A percentile compares a stretch with the other conserved stretches of the same genome.
Evolutionary conservation across 257 asterid genomes (phyloP).

Genomic region (Schizonepeta tenuifolia): DNA sequence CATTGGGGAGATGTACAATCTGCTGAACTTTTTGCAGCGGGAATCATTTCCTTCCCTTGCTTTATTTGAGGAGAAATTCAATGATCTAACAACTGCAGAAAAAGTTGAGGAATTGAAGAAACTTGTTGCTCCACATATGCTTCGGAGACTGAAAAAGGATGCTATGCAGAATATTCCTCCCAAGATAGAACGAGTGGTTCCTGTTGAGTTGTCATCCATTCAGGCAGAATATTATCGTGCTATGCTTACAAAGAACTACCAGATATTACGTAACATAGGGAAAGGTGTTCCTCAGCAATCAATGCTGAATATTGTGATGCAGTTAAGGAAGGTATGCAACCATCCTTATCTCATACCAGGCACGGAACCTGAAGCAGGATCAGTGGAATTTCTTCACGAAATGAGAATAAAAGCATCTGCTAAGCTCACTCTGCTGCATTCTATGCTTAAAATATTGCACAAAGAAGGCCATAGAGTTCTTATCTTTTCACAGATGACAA

Average conservation of each 20-base stretch:
- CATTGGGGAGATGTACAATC: slow-evolving; percentile 96
- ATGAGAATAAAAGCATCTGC: slow-evolving; percentile 99
- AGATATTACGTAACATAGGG: slow-evolving; percentile 87
- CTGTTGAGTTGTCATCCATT: slow-evolving; percentile 93
- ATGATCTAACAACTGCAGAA: slow-evolving; percentile 89
- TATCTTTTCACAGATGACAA: slow-evolving; percentile 96
- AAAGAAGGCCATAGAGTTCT: slow-evolving; percentile 94
- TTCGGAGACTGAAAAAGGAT: slow-evolving; percentile 91
- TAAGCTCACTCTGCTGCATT: slow-evolving; percentile 88
- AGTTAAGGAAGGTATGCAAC: slow-evolving; percentile 93
- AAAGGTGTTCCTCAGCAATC: slow-evolving; percentile 94
- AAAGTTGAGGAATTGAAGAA: slow-evolving; percentile 97
- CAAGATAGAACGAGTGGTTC: slow-evolving; percentile 94
- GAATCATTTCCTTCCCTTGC: slow-evolving; percentile 90
- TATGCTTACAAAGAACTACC: slow-evolving; percentile 98
- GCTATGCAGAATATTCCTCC: slow-evolving; percentile 99
- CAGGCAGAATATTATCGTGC: slow-evolving; percentile 99
- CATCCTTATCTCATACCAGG: slow-evolving; percentile 99
- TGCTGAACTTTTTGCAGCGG: slow-evolving; percentile 90
- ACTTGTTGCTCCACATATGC: slow-evolving; percentile 99
- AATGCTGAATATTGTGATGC: slow-evolving; percentile 98
- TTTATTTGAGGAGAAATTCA: slow-evolving; percentile 87
- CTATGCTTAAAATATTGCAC: slow-evolving; percentile 85
- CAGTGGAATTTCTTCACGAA: slow-evolving; percentile 88
- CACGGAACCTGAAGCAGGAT: slow-evolving; percentile 94